Evolutionary conservation across 441 rosid genomes (phyloP), one percentile per base, ranked within the genome.

Genomic region (Euphorbia schlechtendalii): DNA sequence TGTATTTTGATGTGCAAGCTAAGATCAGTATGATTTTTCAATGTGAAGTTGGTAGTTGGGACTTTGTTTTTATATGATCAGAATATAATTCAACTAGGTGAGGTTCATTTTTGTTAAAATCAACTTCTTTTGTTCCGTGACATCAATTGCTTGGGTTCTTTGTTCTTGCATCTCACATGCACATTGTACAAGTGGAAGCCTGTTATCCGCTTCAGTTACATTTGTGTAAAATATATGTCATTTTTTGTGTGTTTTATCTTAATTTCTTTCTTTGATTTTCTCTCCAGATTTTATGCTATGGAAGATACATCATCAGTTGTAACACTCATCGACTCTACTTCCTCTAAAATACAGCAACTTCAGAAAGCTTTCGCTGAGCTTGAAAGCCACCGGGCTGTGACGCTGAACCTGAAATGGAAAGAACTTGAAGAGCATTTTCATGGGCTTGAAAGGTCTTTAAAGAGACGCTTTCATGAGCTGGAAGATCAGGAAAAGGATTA

Each of bases 301-400:
- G 97, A 89, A 69, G 84, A 76, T 76, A 71, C 85, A 12, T 79
- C 60, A 45, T 84, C 89, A n/a, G 93, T 86, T 80, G 92, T 85
- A 61, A 80, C 78, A 17, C 96, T 93, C 53, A 86, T 93, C 49
- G 96, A 83, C 78, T 87, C 96, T 24, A 83, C 99, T 11, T 76
- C 86, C 36, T 84, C 92, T 45, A 94, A 89, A 86, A 94, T 94
- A 67, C 90, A 90, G 64, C 97, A 90, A 77, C 99, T 94, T 77
- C 97, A 93, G 86, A 88, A 80, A 77, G 99, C 99, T 15, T 93
- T 93, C 79, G 90, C 97, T 75, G 97, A 93, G 77, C 99, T 93
- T 63, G 96, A 90, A 77, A 87, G 96, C 64, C 90, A 88, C 64
- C 85, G 89, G 66, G 96, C 93, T 3, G 77, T 93, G 59, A 83